phyloP scores from a whole-genome alignment of 768 basidiomycete genomes.

The Tubosaeta sp. region DNA sequence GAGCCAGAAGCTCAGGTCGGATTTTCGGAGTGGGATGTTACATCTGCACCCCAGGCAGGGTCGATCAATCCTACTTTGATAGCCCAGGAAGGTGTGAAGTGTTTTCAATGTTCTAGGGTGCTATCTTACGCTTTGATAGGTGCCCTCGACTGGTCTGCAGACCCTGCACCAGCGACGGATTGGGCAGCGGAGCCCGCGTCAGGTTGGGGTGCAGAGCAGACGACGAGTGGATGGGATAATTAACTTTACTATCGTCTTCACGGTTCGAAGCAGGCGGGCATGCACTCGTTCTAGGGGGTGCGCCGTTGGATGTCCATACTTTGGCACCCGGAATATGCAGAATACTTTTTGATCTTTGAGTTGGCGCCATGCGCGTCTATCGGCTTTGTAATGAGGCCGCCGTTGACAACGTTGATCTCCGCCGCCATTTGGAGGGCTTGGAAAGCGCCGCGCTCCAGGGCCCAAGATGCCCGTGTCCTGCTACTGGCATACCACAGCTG shows the following conservation, averaged over 20 bases:
- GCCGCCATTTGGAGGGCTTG: no score
- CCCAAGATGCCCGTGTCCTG: no score
- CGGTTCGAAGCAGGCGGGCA: constrained; percentile 3
- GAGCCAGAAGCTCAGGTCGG: constrained; percentile 53
- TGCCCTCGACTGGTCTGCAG: constrained; percentile 83
- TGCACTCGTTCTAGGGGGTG: background rate
- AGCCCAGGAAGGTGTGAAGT: constrained; percentile 47
- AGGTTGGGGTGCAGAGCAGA: constrained; percentile 35
- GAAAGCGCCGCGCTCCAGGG: no score
- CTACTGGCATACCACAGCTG: no score
- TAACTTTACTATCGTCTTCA: constrained; percentile 5
- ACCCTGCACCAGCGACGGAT: constrained; percentile 57
- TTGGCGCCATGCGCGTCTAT: no score
- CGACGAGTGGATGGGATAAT: constrained; percentile 27
- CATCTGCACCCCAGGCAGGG: constrained; percentile 63
- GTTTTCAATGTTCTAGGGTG: background rate
- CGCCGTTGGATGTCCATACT: constrained; percentile 13
- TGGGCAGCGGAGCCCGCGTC: constrained; percentile 79
- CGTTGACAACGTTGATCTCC: no score
- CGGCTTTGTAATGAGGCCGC: no score
- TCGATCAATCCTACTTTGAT: constrained; percentile 76
- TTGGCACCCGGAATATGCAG: background rate
- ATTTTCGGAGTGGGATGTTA: constrained; percentile 69
- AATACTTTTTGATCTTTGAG: no score
- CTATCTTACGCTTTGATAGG: constrained; percentile 32